Evolutionary conservation across 352 stramenopile species (phyloP).

Genomic region (Globisporangium abappressorium): DNA sequence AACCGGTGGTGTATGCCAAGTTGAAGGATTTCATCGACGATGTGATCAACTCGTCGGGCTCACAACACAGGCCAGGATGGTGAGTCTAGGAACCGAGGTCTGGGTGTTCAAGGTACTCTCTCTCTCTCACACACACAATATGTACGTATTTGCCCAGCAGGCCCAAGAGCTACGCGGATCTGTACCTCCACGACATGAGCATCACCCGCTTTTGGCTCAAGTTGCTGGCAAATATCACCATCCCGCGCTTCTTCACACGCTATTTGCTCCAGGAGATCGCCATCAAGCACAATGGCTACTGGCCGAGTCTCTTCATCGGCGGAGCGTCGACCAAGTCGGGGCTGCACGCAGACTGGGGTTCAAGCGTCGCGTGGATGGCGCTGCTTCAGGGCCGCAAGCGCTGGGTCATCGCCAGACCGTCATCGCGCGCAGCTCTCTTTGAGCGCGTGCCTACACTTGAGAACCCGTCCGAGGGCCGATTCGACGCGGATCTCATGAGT

Average conservation of each 20-base stretch:
- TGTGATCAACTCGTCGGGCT: neutral
- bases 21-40: neutral
- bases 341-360: slow-evolving; percentile 31
- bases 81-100: neutral
- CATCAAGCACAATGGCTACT: slow-evolving; percentile 31
- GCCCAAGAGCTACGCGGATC: slow-evolving; percentile 18
- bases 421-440: slow-evolving; percentile 20
- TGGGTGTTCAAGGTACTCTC: neutral
- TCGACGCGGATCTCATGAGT: neutral
- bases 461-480: neutral
- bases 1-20: neutral
- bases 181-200: slow-evolving; percentile 40
- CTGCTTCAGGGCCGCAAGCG: neutral
- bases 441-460: slow-evolving; percentile 21
- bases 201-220: slow-evolving; percentile 28
- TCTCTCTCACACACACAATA: neutral
- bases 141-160: neutral
- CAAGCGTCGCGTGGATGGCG: neutral
- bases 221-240: slow-evolving; percentile 15
- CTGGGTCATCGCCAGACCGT: slow-evolving; percentile 29
- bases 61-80: neutral
- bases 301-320: slow-evolving; percentile 43
- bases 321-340: slow-evolving; percentile 24
- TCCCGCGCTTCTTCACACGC: slow-evolving; percentile 24
- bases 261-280: slow-evolving; percentile 22